These are phyloP conservation scores for Catharanthus roseus DNA, from an alignment of 257 asterid genomes.

Conservation along the genomic window DNA sequence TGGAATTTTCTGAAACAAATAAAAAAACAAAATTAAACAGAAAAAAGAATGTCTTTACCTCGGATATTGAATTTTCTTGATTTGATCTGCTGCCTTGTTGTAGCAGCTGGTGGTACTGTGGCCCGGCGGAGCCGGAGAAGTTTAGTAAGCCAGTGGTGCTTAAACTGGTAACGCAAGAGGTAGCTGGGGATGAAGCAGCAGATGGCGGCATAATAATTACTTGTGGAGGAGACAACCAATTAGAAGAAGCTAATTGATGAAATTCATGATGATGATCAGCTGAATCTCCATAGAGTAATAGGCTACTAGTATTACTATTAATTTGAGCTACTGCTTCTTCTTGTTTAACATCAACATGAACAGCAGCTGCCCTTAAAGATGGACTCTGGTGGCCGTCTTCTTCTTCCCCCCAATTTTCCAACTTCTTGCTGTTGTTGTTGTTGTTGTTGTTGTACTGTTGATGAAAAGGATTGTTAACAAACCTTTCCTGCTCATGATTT, in stretches of 20 bases:
- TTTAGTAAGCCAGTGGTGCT: slow-evolving; percentile 44
- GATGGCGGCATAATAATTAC: slow-evolving; percentile 22
- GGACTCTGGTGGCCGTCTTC: slow-evolving; percentile 40
- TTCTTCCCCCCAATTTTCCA: slow-evolving; percentile 85
- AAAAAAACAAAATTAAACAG: too few relatives aligned
- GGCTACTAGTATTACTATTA: too few relatives aligned
- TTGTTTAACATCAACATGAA: slow-evolving; percentile 44
- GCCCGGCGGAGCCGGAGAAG: too few relatives aligned
- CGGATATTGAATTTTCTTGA: too few relatives aligned
- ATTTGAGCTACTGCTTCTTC: slow-evolving; percentile 30
- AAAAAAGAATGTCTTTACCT: background rate
- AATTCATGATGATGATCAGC: slow-evolving; percentile 13
- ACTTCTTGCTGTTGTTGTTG: too few relatives aligned
- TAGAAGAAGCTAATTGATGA: slow-evolving; percentile 25
- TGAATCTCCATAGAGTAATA: slow-evolving; percentile 25
- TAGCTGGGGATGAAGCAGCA: slow-evolving; percentile 55
- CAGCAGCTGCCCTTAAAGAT: slow-evolving; percentile 32
- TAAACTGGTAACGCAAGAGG: slow-evolving; percentile 53
- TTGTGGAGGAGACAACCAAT: slow-evolving; percentile 33
- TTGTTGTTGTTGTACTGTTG: too few relatives aligned
- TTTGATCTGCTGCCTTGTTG: too few relatives aligned
- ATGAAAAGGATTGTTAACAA: slow-evolving; percentile 44
- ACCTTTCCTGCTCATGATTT: slow-evolving; percentile 40
- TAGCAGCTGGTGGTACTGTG: too few relatives aligned
- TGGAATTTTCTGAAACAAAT: background rate